Conservation (phyloP, 2,329 filamentous ascomycete species). For the Xylaria sp. region DNA sequence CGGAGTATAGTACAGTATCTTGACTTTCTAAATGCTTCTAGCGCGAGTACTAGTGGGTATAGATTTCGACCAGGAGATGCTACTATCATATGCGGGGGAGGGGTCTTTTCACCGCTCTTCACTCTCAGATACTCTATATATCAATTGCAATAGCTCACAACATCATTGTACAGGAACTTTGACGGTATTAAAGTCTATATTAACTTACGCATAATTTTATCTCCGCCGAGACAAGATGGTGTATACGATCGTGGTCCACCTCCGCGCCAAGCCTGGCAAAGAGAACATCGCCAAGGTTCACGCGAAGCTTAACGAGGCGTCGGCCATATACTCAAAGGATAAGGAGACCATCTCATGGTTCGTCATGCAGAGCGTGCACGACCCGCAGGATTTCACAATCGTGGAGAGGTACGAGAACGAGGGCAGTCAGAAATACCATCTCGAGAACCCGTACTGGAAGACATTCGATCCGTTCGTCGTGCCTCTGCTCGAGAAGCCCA, state of each 20-base stretch:
- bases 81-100: constrained; percentile 17
- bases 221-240: constrained; percentile 58
- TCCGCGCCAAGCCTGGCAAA: constrained; percentile 74
- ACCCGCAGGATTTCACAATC: constrained; percentile 76
- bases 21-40: not conserved
- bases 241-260: constrained; percentile 75
- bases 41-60: not conserved
- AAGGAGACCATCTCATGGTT: constrained; percentile 77
- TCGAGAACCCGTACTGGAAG: constrained; percentile 78
- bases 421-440: constrained; percentile 69
- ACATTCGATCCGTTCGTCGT: constrained; percentile 80
- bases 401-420: constrained; percentile 79
- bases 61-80: not conserved
- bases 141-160: constrained; percentile 1
- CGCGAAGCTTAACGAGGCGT: constrained; percentile 79
- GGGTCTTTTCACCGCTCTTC: constrained; percentile 14
- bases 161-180: not conserved
- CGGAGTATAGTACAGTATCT: not conserved
- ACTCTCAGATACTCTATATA: not conserved
- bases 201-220: not conserved
- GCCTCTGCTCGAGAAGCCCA: constrained; percentile 72
- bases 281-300: constrained; percentile 73
- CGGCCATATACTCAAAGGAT: constrained; percentile 75
- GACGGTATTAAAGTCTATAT: not conserved
- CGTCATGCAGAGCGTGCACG: constrained; percentile 79